Evolutionary conservation across 495 filamentous ascomycete genomes (phyloP).

Genomic region (Poronia punctata): DNA sequence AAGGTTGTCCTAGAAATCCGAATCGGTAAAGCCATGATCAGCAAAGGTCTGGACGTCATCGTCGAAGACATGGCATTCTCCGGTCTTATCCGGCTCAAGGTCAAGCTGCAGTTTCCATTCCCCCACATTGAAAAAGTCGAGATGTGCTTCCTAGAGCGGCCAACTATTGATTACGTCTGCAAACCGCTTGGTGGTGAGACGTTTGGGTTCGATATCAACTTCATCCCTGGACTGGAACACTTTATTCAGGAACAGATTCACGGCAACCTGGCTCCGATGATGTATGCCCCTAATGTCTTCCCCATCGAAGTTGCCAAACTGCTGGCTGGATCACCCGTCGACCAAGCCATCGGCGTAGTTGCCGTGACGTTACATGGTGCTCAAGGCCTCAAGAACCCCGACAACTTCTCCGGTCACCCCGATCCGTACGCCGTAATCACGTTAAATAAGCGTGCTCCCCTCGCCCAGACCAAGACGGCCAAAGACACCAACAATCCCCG

Average conservation of each 20-base stretch:
- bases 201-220: constrained; percentile 97
- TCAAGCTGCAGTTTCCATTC: constrained; percentile 93
- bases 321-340: constrained; percentile 88
- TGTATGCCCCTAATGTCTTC: constrained; percentile 96
- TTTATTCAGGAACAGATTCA: constrained; percentile 98
- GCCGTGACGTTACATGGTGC: constrained; percentile 88
- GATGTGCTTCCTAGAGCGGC: constrained; percentile 71
- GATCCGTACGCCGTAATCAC: constrained; percentile 90
- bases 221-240: constrained; percentile 84
- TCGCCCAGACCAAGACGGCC: constrained; percentile 84
- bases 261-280: constrained; percentile 84
- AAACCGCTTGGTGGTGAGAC: constrained; percentile 94
- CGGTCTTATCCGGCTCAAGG: constrained; percentile 90
- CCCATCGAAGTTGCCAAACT: constrained; percentile 98
- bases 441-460: constrained; percentile 68
- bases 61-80: constrained; percentile 96
- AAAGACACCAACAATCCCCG: constrained; percentile 77
- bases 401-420: constrained; percentile 86
- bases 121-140: constrained; percentile 91
- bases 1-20: constrained; percentile 92
- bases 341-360: constrained; percentile 91
- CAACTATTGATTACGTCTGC: constrained; percentile 87
- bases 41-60: constrained; percentile 94
- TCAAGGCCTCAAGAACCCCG: constrained; percentile 85
- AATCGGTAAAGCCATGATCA: constrained; percentile 88